phyloP scores from a whole-genome alignment of 1,284 basidiomycete genomes.

The Singerocomus inundabilis region DNA sequence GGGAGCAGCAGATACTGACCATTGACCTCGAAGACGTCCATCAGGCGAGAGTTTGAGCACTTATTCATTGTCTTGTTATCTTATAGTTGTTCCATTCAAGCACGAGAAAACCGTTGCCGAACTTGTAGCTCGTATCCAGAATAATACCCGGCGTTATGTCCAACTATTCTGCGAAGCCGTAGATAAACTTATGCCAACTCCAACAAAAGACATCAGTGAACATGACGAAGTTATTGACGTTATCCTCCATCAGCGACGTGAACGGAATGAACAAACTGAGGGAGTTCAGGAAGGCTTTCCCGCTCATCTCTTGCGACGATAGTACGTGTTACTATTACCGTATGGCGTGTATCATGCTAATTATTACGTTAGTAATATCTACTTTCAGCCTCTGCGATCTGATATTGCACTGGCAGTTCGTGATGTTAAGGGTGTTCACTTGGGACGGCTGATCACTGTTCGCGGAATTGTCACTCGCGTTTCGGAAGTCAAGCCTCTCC shows the following conservation, averaged over 20 bases:
- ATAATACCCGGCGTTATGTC: conserved; percentile 90
- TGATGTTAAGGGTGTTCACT: conserved; percentile 80
- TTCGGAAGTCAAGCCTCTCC: conserved; percentile 96
- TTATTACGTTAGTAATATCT: conserved; percentile 70
- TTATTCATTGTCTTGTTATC: background rate
- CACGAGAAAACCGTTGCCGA: conserved; percentile 65
- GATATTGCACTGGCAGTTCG: conserved; percentile 85
- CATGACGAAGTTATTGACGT: conserved; percentile 94
- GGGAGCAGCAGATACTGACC: conserved; percentile 82
- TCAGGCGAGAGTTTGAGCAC: conserved; percentile 43
- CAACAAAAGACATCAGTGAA: conserved; percentile 86
- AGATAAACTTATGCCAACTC: conserved; percentile 83
- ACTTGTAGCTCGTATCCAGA: conserved; percentile 73
- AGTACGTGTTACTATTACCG: conserved; percentile 58
- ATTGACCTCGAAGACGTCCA: conserved; percentile 82
- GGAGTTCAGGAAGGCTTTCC: conserved; percentile 78
- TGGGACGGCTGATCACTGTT: conserved; percentile 93
- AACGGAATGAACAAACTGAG: conserved; percentile 80
- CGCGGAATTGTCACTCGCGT: conserved; percentile 98
- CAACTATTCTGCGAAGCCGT: conserved; percentile 89
- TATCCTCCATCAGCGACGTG: conserved; percentile 88
- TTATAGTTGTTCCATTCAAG: conserved; percentile 32
- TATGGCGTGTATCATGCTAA: conserved; percentile 18
- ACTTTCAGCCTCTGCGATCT: conserved; percentile 82
- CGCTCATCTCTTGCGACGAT: conserved; percentile 87